Conservation (phyloP, 441 rosid species). For the Jatropha podagrica region DNA sequence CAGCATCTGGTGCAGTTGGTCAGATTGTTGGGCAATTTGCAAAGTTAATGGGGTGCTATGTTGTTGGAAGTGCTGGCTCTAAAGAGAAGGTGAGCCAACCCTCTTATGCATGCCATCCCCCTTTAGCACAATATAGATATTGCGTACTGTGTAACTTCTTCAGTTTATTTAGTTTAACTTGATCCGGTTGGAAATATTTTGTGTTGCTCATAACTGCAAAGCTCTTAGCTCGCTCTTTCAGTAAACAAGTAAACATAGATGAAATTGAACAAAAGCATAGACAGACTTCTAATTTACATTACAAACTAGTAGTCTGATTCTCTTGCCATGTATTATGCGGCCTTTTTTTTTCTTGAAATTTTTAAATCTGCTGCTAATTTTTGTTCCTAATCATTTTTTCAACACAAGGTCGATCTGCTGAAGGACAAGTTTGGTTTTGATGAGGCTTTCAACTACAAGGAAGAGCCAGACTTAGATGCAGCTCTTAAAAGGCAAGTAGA, state of each 20-base stretch:
- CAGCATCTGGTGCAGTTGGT: constrained; percentile 34
- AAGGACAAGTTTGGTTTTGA: constrained; percentile 63
- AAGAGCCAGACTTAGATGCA: constrained; percentile 56
- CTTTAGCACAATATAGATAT: neutral
- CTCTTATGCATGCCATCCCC: neutral
- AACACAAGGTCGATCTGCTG: constrained; percentile 56
- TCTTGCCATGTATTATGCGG: neutral
- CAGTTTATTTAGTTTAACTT: neutral
- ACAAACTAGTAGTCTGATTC: neutral
- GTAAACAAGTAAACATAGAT: neutral
- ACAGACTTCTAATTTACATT: neutral
- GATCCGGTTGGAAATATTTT: neutral
- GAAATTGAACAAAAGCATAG: neutral
- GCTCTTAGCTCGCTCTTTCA: neutral
- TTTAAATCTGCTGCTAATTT: neutral
- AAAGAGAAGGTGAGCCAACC: constrained; percentile 46
- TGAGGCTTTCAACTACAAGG: constrained; percentile 25
- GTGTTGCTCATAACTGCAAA: neutral
- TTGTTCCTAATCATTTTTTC: neutral
- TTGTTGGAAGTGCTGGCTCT: constrained; percentile 53
- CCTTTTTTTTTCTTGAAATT: neutral
- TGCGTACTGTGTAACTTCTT: neutral
- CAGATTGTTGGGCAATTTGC: too few species aligned
- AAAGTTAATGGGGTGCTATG: too few species aligned
- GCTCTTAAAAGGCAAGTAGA: constrained; percentile 62